Evolutionary conservation across 2,329 filamentous ascomycete genomes (phyloP), one percentile per base, ranked within the genome.

Genomic region (Epichloe uncinata): DNA sequence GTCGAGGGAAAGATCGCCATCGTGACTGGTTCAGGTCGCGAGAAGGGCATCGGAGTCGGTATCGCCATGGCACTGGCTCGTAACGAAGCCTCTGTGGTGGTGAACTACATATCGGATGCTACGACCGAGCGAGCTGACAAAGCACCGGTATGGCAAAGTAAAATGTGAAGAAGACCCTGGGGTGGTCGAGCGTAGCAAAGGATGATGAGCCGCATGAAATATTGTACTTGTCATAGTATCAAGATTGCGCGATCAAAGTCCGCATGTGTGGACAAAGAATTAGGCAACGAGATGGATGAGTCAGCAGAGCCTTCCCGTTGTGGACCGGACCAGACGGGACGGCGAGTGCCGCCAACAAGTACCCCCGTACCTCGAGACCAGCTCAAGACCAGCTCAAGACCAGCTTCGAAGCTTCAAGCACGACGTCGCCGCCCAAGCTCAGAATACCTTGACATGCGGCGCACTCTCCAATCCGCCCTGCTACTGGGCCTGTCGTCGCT

Each of bases 401-500:
- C 26, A 42, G 47, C 40, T 36, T 43, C 18, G 42, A 44, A 51
- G 50, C 50, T 52, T 45, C 48, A 47, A 45, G 37, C 44, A 47
- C 51, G 41, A 48, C 50, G 30, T 49, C 13, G 50, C 35, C 34
- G 48, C 36, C 20, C 42, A 49, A 44, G 41, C 36, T 35, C 43
- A 40, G 42, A 42, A 36, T 15, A 42, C 38, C 38, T 50, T 55
- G 57, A 55, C 47, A 69, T 69, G 66, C 65, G 66, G 58, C 62
- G 61, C 55, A 57, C 62, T 56, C 48, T 67, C 49, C 61, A 63
- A 57, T 60, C 64, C 55, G 60, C 60, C 53, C 58, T 69, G 40
- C 59, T 71, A 30, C 59, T 70, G 57, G 68, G 63, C 56, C 61
- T 70, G 44, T 65, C 68, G 50, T 61, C 67, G 45, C 58, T 70